phyloP scores from a whole-genome alignment of 345 rosid species.

The Populus euphratica region DNA sequence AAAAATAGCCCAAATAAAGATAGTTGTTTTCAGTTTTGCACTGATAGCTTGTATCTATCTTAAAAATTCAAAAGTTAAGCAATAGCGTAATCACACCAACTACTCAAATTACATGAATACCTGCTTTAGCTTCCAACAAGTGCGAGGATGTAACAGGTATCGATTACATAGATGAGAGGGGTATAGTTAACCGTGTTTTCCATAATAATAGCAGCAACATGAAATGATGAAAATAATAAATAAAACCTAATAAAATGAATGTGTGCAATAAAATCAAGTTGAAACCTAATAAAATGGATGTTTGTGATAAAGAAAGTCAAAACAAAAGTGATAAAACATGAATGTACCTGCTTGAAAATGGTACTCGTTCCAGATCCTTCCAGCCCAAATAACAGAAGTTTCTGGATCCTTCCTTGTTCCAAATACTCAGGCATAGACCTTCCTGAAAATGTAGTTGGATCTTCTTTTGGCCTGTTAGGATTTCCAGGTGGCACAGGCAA shows the following conservation, averaged over 20 bases:
- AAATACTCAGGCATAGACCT: slow-evolving; percentile 45
- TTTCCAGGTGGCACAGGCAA: slow-evolving; percentile 54
- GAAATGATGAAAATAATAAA: neutral
- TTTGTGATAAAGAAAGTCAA: neutral
- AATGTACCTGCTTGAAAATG: slow-evolving; percentile 55
- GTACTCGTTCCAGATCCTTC: slow-evolving; percentile 66
- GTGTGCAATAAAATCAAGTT: neutral
- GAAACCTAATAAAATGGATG: no score
- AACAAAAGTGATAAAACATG: neutral
- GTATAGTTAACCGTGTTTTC: neutral
- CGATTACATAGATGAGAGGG: neutral
- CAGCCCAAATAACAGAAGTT: slow-evolving; percentile 49
- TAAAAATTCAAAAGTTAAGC: neutral
- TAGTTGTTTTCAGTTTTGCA: neutral
- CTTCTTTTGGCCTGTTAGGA: slow-evolving; percentile 41
- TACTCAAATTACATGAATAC: neutral
- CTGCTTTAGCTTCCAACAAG: neutral
- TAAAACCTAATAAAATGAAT: neutral
- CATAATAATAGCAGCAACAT: neutral
- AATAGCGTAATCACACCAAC: neutral
- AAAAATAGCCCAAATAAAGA: neutral
- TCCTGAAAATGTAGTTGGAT: slow-evolving; percentile 35
- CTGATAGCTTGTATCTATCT: neutral
- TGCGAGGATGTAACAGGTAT: neutral
- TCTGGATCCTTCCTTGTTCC: slow-evolving; percentile 52